Base-by-base conservation (phyloP, 163 green algal genomes). In the Chlamydomonas reinhardtii region DNA sequence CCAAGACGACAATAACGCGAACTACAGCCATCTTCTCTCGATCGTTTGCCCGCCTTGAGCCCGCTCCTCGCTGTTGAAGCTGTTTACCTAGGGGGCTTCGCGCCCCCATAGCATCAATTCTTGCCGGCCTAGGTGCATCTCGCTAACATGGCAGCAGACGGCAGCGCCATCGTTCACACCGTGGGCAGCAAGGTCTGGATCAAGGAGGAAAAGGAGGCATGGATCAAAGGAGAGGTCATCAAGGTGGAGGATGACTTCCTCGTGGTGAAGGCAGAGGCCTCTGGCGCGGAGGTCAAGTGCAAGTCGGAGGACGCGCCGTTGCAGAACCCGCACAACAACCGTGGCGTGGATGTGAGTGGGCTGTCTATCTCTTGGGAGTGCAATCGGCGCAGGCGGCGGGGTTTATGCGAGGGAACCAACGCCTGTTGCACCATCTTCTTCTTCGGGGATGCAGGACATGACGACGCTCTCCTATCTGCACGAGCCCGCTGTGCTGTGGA, bases 401-500 rank as follows among this genome's bases (percentile, higher is more conserved):
- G 48, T 22, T 22, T 56, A 56, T 20, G 48, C 48, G 11, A 22
- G 61, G 61, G 61, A 68, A 29, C 48, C n/a, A 74, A 76, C 73
- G 88, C 83, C 54, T 87, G 88, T 85, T 86, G 74, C 65, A 61
- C 48, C 48, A 56, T 56, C 48, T 56, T 56, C 48, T 61, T n/a
- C n/a, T n/a, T 56, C 48, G 48, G 48, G 22, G 25, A 20, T 17
- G 54, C 94, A 99, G 96, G 98, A 99, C 93, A 99, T 99, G 98
- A 99, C 97, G 0, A 97, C 95, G 37, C 93, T 99, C 71, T 95
- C 95, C 4, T 99, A 99, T 91, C 94, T 99, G 32, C 98, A 99
- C 90, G 98, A 99, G 95, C 97, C 98, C 19, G 97, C 96, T 0
- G 98, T 99, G 74, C 94, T 99, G 31, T 96, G 96, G 92, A 99